Evolutionary conservation across 768 basidiomycete genomes (phyloP).

Genomic region (Kwoniella europaea): DNA sequence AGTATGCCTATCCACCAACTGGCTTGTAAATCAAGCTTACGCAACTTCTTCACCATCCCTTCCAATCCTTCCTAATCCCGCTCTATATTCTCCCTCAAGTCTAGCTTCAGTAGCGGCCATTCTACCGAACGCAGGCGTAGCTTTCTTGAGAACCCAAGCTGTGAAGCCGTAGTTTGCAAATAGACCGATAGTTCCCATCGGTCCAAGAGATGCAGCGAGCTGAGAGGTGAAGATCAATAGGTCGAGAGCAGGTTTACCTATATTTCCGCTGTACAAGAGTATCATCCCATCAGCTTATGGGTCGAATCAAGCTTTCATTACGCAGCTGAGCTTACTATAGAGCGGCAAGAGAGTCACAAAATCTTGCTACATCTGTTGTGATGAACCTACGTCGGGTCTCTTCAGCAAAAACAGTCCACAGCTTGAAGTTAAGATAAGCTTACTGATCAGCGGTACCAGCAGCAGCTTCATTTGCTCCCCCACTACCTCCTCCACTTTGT

Average conservation of each 20-base stretch:
- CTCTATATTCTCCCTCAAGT: slow-evolving; percentile 88
- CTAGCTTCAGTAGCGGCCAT: slow-evolving; percentile 85
- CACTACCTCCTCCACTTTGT: slow-evolving; percentile 11
- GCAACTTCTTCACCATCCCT: slow-evolving; percentile 92
- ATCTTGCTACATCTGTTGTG: slow-evolving; percentile 87
- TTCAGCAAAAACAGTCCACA: neutral
- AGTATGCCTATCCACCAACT: slow-evolving; percentile 83
- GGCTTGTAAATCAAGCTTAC: slow-evolving; percentile 78
- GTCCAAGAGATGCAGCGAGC: slow-evolving; percentile 80
- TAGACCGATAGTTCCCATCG: slow-evolving; percentile 78
- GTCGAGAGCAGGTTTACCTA: slow-evolving; percentile 90
- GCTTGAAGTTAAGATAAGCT: slow-evolving; percentile 16
- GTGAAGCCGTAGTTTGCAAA: slow-evolving; percentile 87
- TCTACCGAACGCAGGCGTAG: slow-evolving; percentile 89
- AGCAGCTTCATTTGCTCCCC: slow-evolving; percentile 37
- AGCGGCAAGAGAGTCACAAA: slow-evolving; percentile 81
- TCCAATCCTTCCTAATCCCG: slow-evolving; percentile 81
- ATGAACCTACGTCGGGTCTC: slow-evolving; percentile 64
- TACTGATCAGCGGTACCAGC: slow-evolving; percentile 77
- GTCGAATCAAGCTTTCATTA: too few relatives aligned
- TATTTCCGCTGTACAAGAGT: slow-evolving; percentile 70
- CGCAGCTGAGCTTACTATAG: slow-evolving; percentile 73
- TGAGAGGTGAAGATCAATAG: slow-evolving; percentile 90
- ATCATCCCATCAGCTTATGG: too few relatives aligned
- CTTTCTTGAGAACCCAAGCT: slow-evolving; percentile 76